Conservation (phyloP, 306 rosid species). For the Nissolia schottii region DNA sequence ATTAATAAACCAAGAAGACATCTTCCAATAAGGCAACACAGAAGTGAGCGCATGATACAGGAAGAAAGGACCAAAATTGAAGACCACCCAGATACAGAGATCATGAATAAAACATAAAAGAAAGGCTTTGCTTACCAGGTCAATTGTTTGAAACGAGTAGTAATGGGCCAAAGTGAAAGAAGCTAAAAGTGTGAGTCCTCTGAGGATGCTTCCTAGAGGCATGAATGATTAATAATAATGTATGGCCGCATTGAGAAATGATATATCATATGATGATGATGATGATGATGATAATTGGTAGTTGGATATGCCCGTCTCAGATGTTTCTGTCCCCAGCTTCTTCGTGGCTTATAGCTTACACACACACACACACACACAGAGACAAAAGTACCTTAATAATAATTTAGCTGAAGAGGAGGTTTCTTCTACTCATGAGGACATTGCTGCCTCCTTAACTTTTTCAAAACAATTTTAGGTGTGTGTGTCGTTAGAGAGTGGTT, state of each 20-base stretch:
- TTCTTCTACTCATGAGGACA: slow-evolving; percentile 9
- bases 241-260: background rate
- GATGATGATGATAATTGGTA: background rate
- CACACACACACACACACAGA: background rate
- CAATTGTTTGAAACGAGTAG: too few relatives aligned
- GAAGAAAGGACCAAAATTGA: slow-evolving; percentile 9
- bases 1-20: too few relatives aligned
- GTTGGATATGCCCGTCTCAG: slow-evolving; percentile 15
- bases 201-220: slow-evolving; percentile 21
- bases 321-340: slow-evolving; percentile 1
- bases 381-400: background rate
- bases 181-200: background rate
- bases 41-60: background rate
- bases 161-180: slow-evolving; percentile 1
- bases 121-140: background rate
- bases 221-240: background rate
- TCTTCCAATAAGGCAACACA: background rate
- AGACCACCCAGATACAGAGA: slow-evolving; percentile 34
- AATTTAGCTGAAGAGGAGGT: background rate
- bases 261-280: too few relatives aligned
- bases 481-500: background rate
- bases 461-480: slow-evolving; percentile 7
- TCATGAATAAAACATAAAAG: background rate
- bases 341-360: background rate
- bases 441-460: background rate